Base-by-base conservation (phyloP, 2,329 filamentous ascomycete species). In the Laburnicola sp. region DNA sequence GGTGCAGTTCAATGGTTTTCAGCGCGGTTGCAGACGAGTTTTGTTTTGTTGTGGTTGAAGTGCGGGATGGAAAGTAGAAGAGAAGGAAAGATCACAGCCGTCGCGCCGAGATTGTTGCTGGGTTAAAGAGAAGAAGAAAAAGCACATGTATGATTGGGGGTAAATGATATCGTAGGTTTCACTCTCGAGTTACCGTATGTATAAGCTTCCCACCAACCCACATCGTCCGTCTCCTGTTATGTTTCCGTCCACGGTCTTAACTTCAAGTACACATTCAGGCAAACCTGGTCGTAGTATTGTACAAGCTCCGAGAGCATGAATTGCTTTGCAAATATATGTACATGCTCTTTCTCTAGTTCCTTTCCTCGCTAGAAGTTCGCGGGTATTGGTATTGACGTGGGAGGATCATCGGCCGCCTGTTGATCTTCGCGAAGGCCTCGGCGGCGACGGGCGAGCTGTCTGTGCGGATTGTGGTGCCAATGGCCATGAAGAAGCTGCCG, bases 381-480 rank as follows among this genome's bases (percentile, higher is more conserved):
- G 64, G 54, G 56, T 54, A 65, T 53, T 65, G 67, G 59, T 66
- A 67, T 45, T 65, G 63, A 39, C 67, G 62, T 10, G 80, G 80
- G 64, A 84, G 74, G 58, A 96, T 84, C 65, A 93, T 85, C 23
- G 92, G 90, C 57, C 84, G 83, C 64, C 87, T 70, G 58, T 74
- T 81, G 44, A 89, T 86, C 71, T 84, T 84, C 62, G 85, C 82
- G 77, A 93, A 96, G 51, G 89, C 84, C 70, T 91, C 84, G 61
- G 85, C 81, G 52, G 87, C 80, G 65, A 89, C 86, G 32, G 88
- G 86, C 37, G 90, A 89, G 59, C 89, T 86, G 65, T 99, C 94
- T 53, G 91, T 92, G 70, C 94, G 88, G 68, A 99, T 97, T 38
- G 96, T 92, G 64, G 91, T 96, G 63, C 94, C 94, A 64, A 99